A percentile compares a stretch with the other conserved stretches of the same genome.
These are phyloP conservation scores for Candida fluviatilis DNA, from an alignment of 805 yeast species.

Conservation along the genomic window DNA sequence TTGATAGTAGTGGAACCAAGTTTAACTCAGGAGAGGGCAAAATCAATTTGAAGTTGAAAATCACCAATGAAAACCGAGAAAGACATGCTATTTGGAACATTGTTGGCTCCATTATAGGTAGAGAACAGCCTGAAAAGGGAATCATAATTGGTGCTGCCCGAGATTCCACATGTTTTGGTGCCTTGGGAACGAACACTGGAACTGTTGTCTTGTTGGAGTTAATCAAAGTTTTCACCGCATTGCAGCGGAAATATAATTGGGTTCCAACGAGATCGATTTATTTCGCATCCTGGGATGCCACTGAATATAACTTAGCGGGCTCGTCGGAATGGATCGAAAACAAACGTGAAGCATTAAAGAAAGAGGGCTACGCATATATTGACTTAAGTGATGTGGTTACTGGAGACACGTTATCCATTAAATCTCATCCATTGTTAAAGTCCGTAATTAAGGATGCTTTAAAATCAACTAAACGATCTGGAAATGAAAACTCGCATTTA, in stretches of 20 bases:
- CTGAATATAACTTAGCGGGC: slow-evolving; percentile 79
- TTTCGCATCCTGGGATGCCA: slow-evolving; percentile 81
- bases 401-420: slow-evolving; percentile 49
- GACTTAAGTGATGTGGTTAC: slow-evolving; percentile 68
- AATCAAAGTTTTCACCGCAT: slow-evolving; percentile 59
- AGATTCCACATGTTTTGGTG: slow-evolving; percentile 76
- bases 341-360: slow-evolving; percentile 46
- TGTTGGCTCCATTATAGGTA: slow-evolving; percentile 70
- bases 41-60: slow-evolving; percentile 19
- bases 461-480: slow-evolving; percentile 16
- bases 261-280: slow-evolving; percentile 76
- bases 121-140: slow-evolving; percentile 72
- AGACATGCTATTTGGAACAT: slow-evolving; percentile 76
- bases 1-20: slow-evolving; percentile 23
- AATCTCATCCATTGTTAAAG: slow-evolving; percentile 63
- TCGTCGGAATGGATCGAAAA: slow-evolving; percentile 72
- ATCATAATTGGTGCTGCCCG: slow-evolving; percentile 79
- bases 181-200: slow-evolving; percentile 68
- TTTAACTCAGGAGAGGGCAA: slow-evolving; percentile 17
- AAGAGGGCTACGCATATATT: slow-evolving; percentile 65
- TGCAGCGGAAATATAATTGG: slow-evolving; percentile 70
- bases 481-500: slow-evolving; percentile 13
- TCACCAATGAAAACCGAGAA: slow-evolving; percentile 40
- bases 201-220: slow-evolving; percentile 69
- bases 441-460: slow-evolving; percentile 43